Evolutionary conservation across 306 rosid genomes (phyloP).

Genomic region (Rubus parviflorus): DNA sequence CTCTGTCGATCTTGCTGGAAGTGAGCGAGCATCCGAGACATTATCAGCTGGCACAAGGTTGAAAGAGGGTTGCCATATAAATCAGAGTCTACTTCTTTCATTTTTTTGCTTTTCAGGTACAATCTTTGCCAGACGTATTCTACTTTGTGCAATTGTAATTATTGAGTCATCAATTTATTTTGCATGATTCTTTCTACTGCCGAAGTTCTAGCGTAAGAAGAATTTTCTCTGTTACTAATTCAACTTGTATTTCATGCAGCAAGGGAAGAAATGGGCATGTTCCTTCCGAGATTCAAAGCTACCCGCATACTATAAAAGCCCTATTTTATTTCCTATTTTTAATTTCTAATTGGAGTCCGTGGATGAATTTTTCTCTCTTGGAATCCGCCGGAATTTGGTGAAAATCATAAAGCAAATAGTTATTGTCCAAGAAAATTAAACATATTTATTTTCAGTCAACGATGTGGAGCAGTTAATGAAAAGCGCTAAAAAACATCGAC

Average conservation of each 20-base stretch:
- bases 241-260: constrained; percentile 48
- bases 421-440: too few species aligned
- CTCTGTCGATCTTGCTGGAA: constrained; percentile 96
- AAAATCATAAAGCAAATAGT: background rate
- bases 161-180: constrained; percentile 3
- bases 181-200: background rate
- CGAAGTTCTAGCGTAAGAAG: constrained; percentile 2
- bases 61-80: constrained; percentile 99
- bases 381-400: constrained; percentile 5
- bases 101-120: constrained; percentile 1
- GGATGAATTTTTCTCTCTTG: background rate
- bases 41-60: constrained; percentile 88
- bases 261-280: constrained; percentile 95
- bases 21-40: constrained; percentile 94
- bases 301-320: constrained; percentile 64
- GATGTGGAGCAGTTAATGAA: constrained; percentile 21
- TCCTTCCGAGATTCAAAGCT: constrained; percentile 99
- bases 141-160: background rate
- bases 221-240: background rate
- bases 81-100: too few species aligned
- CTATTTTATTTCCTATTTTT: background rate
- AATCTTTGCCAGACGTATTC: constrained; percentile 14
- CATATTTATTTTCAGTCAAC: constrained; percentile 37
- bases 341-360: background rate
- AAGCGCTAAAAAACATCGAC: background rate